A percentile compares a stretch with the other conserved stretches of the same genome.
These are phyloP conservation scores for Eucommia ulmoides DNA, from an alignment of 257 asterid species.

Conservation along the genomic window DNA sequence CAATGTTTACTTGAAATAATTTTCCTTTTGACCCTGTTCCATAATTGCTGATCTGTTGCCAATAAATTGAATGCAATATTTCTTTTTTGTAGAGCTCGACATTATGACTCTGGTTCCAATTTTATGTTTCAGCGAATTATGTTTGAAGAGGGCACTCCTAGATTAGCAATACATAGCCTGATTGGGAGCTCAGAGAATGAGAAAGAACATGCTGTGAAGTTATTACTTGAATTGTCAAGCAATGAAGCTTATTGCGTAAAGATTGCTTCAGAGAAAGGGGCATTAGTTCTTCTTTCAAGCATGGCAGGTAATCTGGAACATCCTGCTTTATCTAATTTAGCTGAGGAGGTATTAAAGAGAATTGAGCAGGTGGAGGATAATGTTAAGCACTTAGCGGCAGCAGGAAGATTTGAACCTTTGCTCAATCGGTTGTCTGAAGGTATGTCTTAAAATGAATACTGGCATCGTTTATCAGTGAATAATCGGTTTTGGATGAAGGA, in stretches of 20 bases:
- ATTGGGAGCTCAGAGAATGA: slow-evolving; percentile 20
- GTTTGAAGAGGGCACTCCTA: slow-evolving; percentile 18
- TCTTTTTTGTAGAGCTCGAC: too few species aligned
- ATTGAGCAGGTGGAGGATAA: slow-evolving; percentile 16
- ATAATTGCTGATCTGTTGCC: too few species aligned
- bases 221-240: slow-evolving; percentile 15
- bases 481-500: too few species aligned
- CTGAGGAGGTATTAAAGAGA: slow-evolving; percentile 15
- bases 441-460: too few species aligned
- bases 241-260: slow-evolving; percentile 12
- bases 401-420: slow-evolving; percentile 23
- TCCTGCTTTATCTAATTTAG: slow-evolving; percentile 15
- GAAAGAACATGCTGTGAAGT: slow-evolving; percentile 14
- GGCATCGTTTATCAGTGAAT: too few species aligned
- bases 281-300: slow-evolving; percentile 15
- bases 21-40: too few species aligned
- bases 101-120: too few species aligned
- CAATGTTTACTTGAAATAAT: too few species aligned
- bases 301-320: slow-evolving; percentile 17
- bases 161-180: slow-evolving; percentile 18
- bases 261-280: slow-evolving; percentile 18
- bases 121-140: slow-evolving; percentile 17
- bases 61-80: too few species aligned
- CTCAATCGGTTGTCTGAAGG: slow-evolving; percentile 16
- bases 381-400: slow-evolving; percentile 14